phyloP scores from a whole-genome alignment of 2,329 filamentous ascomycete genomes.

The Phyllachora maydis region DNA sequence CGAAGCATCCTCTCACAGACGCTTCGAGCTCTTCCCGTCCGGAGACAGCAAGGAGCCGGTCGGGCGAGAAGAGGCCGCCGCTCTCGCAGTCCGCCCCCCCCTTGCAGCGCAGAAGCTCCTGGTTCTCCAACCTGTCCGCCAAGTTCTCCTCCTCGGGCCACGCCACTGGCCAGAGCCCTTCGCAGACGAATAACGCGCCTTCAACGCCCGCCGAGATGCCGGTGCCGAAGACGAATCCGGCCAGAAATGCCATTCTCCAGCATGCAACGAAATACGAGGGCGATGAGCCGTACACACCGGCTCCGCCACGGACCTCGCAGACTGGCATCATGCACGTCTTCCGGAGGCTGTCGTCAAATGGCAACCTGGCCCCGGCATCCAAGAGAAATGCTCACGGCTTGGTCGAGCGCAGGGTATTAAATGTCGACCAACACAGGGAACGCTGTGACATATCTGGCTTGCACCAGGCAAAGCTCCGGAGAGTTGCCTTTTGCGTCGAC shows the following conservation, averaged over 20 bases:
- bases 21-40: too few species aligned
- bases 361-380: constrained; percentile 21
- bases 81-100: constrained; percentile 13
- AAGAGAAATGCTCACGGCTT: constrained; percentile 40
- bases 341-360: constrained; percentile 51
- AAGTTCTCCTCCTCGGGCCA: constrained; percentile 57
- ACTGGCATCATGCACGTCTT: constrained; percentile 66
- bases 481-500: constrained; percentile 90
- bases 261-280: constrained; percentile 33
- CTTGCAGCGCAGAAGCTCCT: constrained; percentile 53
- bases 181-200: constrained; percentile 12
- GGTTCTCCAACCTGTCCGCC: constrained; percentile 84
- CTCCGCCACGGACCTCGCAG: constrained; percentile 47
- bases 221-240: constrained; percentile 25
- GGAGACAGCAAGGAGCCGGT: constrained; percentile 11
- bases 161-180: constrained; percentile 9
- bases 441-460: constrained; percentile 64
- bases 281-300: constrained; percentile 49
- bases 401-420: constrained; percentile 65
- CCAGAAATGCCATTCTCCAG: constrained; percentile 37
- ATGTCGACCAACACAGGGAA: constrained; percentile 62
- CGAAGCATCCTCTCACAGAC: too few species aligned
- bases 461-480: constrained; percentile 58
- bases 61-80: constrained; percentile 12
- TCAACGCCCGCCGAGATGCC: constrained; percentile 20